Conservation (phyloP, 768 basidiomycete genomes). For the Russula compacta region DNA sequence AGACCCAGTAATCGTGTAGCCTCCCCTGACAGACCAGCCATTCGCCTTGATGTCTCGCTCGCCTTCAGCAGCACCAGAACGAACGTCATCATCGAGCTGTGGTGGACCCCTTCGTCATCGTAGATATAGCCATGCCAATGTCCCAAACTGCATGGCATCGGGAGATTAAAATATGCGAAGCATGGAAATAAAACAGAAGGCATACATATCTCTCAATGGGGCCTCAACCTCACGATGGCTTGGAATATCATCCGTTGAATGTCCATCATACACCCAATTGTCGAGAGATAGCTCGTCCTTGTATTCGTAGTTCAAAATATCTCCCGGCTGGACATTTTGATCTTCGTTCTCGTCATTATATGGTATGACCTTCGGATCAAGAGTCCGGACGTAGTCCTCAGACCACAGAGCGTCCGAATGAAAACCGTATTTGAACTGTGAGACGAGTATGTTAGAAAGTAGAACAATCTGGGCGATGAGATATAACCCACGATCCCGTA, state of each 20-base stretch:
- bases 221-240: background rate
- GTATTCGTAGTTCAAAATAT: slow-evolving; percentile 1
- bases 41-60: slow-evolving; percentile 5
- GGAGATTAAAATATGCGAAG: background rate
- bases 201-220: slow-evolving; percentile 6
- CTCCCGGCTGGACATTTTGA: background rate
- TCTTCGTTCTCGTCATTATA: slow-evolving; percentile 10
- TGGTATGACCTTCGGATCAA: background rate
- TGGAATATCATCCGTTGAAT: background rate
- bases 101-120: background rate
- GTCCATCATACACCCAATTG: slow-evolving; percentile 8
- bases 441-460: background rate
- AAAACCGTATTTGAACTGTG: slow-evolving; percentile 4
- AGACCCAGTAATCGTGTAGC: slow-evolving; percentile 14
- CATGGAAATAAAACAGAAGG: background rate
- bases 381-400: background rate
- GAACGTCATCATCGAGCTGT: slow-evolving; percentile 8
- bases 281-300: slow-evolving; percentile 3
- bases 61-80: background rate
- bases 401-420: background rate
- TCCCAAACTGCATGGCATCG: background rate
- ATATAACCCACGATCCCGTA: slow-evolving; percentile 16
- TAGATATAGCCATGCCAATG: slow-evolving; percentile 14
- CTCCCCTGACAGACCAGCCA: slow-evolving; percentile 5
- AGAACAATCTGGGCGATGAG: background rate